These are phyloP conservation scores for Thelonectria blattea DNA, from an alignment of 2,329 filamentous ascomycete genomes.

Conservation along the genomic window DNA sequence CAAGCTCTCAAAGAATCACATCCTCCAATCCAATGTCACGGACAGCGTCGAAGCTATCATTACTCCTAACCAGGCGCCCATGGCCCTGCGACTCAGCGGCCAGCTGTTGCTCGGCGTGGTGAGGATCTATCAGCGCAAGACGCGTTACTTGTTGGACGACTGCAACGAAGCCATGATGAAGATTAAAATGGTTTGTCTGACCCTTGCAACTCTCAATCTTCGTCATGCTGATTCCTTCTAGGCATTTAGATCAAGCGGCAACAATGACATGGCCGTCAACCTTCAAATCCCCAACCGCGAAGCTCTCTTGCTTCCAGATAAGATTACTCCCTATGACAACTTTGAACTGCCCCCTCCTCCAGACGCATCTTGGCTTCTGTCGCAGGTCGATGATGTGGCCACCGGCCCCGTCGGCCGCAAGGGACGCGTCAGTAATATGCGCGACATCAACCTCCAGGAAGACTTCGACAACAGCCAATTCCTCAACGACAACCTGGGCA, in stretches of 20 bases:
- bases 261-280: conserved; percentile 91
- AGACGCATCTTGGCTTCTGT: conserved; percentile 83
- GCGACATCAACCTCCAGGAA: conserved; percentile 72
- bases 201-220: not conserved
- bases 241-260: conserved; percentile 93
- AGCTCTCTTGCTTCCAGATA: conserved; percentile 87
- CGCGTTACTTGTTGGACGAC: conserved; percentile 93
- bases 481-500: conserved; percentile 68
- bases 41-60: conserved; percentile 96
- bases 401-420: conserved; percentile 61
- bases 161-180: conserved; percentile 98
- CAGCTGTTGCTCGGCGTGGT: conserved; percentile 95
- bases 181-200: conserved; percentile 85
- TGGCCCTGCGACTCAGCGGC: conserved; percentile 91
- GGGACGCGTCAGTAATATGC: conserved; percentile 63
- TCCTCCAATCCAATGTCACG: conserved; percentile 91
- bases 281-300: conserved; percentile 82
- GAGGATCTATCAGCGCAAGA: conserved; percentile 96
- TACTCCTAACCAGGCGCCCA: conserved; percentile 87
- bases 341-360: conserved; percentile 80
- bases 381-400: conserved; percentile 71
- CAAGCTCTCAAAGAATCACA: conserved; percentile 96
- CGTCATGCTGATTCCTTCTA: conserved; percentile 50
- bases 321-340: conserved; percentile 89
- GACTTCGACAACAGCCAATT: conserved; percentile 81